Conservation (phyloP, 768 basidiomycete genomes). For the Suillus luteus region DNA sequence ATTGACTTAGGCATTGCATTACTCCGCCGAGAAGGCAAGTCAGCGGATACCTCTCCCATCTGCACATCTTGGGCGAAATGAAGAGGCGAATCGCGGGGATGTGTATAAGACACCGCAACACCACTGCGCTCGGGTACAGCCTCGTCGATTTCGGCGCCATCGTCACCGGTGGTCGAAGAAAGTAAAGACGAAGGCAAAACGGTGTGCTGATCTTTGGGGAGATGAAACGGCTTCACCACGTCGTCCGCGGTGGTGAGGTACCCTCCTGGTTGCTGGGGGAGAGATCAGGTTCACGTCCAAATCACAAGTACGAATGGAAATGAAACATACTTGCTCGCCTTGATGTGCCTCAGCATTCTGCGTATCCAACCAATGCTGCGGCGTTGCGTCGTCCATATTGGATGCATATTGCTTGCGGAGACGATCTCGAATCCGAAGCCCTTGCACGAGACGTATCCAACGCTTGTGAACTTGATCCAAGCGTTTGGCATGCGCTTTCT, state of each 20-base stretch:
- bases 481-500: conserved; percentile 73
- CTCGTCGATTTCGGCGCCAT: conserved; percentile 35
- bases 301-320: background rate
- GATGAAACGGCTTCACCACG: conserved; percentile 70
- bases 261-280: conserved; percentile 43
- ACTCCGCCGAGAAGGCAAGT: conserved; percentile 10
- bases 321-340: conserved; percentile 25
- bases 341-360: conserved; percentile 23
- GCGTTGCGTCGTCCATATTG: conserved; percentile 14
- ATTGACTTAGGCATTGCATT: conserved; percentile 55
- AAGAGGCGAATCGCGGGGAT: conserved; percentile 14
- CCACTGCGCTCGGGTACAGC: conserved; percentile 14
- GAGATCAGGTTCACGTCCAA: background rate
- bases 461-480: conserved; percentile 82
- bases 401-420: conserved; percentile 75
- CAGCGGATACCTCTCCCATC: conserved; percentile 16
- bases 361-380: conserved; percentile 17
- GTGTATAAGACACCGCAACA: conserved; percentile 8
- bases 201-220: conserved; percentile 58
- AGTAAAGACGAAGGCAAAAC: conserved; percentile 15
- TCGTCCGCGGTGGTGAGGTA: conserved; percentile 72
- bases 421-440: conserved; percentile 81
- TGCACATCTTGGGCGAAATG: conserved; percentile 21
- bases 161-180: conserved; percentile 29
- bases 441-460: conserved; percentile 87